Evolutionary conservation across 306 rosid genomes (phyloP), one percentile per base, ranked within the genome.

Genomic region (Datisca glomerata): DNA sequence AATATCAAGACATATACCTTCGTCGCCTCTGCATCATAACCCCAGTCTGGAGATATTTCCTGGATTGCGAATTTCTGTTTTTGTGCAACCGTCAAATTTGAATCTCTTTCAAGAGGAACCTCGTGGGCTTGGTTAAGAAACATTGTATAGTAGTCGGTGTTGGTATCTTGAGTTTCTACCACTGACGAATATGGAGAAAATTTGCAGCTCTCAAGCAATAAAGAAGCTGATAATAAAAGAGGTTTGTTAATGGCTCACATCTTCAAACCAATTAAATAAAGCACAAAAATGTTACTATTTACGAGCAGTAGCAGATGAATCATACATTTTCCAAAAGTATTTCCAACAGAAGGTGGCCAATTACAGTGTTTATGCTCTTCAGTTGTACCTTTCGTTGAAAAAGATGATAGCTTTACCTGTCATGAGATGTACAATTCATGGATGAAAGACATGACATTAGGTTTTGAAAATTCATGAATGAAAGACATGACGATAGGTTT

Each of bases 21-120:
- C 35, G 94, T 68, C 15, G 65, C 27, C 69, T 80, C 96, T 21
- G 64, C 47, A 43, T 91, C 70, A 68, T 66, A 78, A 47, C 92
- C 83, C 75, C 79, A 74, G 55, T 75, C 96, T 38, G 98, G 98
- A 43, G 79, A 79, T 66, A 91, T 69, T 56, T 72, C 80, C 34
- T 3, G 72, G 48, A 91, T 78, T 18, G 72, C 51, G 64, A 91
- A 91, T 60, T 73, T 91, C 55, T 68, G 92, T 54, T 76, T 63
- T 70, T 70, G 89, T 32, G 62, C 64, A 42, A 70, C 56, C 14
- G 79, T 70, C 74, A 74, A 68, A 43, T 57, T 68, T 49, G 75
- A 47, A 48, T 58, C 76, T 34, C 54, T 46, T 38, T 37, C 81
- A 39, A 51, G 65, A 49, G 72, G 57, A 65, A 58, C 76, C 55